These are phyloP conservation scores for Venturia pyrina DNA, from an alignment of 2,329 filamentous ascomycete species.

Conservation along the genomic window DNA sequence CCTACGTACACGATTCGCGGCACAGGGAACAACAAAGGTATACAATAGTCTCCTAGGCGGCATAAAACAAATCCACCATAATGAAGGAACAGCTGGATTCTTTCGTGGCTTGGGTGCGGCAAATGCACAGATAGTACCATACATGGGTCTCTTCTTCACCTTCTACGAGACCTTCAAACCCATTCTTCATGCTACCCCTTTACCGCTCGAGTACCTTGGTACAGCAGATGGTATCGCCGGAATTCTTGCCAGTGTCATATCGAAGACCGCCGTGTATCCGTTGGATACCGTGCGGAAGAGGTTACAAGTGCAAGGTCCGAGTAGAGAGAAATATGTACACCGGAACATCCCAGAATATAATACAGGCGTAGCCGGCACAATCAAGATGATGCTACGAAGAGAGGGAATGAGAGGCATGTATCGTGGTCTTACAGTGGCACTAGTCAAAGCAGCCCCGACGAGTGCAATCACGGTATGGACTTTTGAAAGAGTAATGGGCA, in stretches of 20 bases:
- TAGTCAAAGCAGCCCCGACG: slow-evolving; percentile 89
- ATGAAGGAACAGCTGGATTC: slow-evolving; percentile 72
- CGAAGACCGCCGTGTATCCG: slow-evolving; percentile 87
- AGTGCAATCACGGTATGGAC: slow-evolving; percentile 93
- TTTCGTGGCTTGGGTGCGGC: slow-evolving; percentile 79
- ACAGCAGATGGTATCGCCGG: slow-evolving; percentile 78
- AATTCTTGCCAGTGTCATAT: slow-evolving; percentile 63
- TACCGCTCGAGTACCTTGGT: slow-evolving; percentile 52
- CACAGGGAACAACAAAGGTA: slow-evolving; percentile 72
- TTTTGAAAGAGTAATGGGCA: slow-evolving; percentile 65
- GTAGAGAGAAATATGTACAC: slow-evolving; percentile 66
- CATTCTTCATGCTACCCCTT: slow-evolving; percentile 34
- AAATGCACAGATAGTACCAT: slow-evolving; percentile 80
- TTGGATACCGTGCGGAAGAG: slow-evolving; percentile 87
- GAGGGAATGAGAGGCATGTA: slow-evolving; percentile 80
- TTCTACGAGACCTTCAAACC: slow-evolving; percentile 66
- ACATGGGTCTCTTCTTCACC: slow-evolving; percentile 95
- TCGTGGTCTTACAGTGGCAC: slow-evolving; percentile 74
- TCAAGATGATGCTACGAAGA: slow-evolving; percentile 55
- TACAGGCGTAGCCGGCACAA: slow-evolving; percentile 53
- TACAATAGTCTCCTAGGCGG: slow-evolving; percentile 64
- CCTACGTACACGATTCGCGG: slow-evolving; percentile 89
- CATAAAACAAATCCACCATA: slow-evolving; percentile 58
- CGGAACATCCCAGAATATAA: slow-evolving; percentile 79
- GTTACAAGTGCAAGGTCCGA: slow-evolving; percentile 91